Evolutionary conservation across 768 basidiomycete species (phyloP).

Genomic region (Hygrocybe coccinea): DNA sequence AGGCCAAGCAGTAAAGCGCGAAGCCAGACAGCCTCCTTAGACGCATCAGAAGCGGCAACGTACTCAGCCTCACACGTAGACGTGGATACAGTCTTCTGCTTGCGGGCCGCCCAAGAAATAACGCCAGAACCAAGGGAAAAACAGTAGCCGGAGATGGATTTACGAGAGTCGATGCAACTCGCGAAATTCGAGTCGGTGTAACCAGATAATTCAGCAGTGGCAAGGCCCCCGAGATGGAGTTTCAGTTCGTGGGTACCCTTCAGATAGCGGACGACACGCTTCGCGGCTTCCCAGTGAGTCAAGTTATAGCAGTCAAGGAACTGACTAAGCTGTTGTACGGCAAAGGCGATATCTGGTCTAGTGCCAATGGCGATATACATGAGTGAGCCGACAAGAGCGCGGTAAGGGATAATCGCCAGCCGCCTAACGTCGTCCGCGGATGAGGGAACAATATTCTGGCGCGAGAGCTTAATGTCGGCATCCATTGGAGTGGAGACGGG

Average conservation of each 20-base stretch:
- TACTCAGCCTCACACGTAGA: conserved; percentile 42
- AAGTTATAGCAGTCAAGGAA: conserved; percentile 25
- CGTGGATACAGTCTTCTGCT: conserved; percentile 30
- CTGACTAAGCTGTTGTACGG: conserved; percentile 24
- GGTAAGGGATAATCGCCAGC: neutral
- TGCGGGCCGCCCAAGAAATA: conserved; percentile 32
- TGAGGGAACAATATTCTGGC: too few species aligned
- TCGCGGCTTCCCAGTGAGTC: conserved; percentile 26
- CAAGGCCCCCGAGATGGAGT: conserved; percentile 9
- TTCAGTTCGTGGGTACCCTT: neutral
- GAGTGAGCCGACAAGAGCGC: conserved; percentile 15
- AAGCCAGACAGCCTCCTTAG: too few species aligned
- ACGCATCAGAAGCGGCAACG: conserved; percentile 33
- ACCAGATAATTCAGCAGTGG: neutral
- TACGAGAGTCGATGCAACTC: conserved; percentile 12
- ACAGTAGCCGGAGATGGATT: conserved; percentile 28
- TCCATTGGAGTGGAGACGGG: neutral
- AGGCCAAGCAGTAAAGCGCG: too few species aligned
- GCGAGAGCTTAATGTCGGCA: neutral
- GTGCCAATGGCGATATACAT: conserved; percentile 19
- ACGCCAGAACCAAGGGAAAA: conserved; percentile 29
- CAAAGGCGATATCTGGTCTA: conserved; percentile 23
- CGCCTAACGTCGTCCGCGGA: too few species aligned
- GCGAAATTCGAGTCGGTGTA: conserved; percentile 15
- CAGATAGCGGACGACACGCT: conserved; percentile 17